Evolutionary conservation across 306 rosid genomes (phyloP), one percentile per base, ranked within the genome.

Genomic region (Trifolium subterraneum): DNA sequence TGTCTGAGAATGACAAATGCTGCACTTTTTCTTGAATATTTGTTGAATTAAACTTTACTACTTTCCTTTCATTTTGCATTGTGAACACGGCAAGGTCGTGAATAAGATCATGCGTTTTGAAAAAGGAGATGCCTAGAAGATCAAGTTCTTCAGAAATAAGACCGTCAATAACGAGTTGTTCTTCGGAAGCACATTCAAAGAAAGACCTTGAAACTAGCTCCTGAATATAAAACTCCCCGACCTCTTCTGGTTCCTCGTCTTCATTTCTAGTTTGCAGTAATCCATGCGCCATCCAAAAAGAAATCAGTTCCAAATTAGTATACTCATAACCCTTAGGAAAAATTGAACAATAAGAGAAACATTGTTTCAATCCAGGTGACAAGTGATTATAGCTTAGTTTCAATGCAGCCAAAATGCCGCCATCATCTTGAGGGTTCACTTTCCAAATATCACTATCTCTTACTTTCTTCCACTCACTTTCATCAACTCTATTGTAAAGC

Each of bases 271-370:
- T 42, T 66, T 75, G 79, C 33, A 75, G 73, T n/a, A 65, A 56
- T 27, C 79, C 79, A 41, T 75, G 79, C 1, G 79, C 79, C 79
- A 75, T 75, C 79, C 79, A 75, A 38, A 75, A 75, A 4, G 79
- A 66, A 39, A 75, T 75, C 73, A 75, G 35, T 23, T 75, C 73
- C 59, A 75, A 27, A 55, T 66, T 75, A 16, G 36, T 65, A 13
- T 75, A 75, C 31, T 51, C 56, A 52, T 75, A 51, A 38, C 72
- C 73, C 73, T 75, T 75, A 1, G 79, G 79, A 65, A 65, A 75
- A 66, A 67, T 23, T 3, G 80, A 55, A 76, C 74, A 55, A 55
- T 67, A 55, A 14, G 74, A 68, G 59, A 76, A 76, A 55, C 74
- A 76, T 31, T n/a, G 55, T 27, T 54, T 76, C 74, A 66, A 29